A percentile compares a stretch with the other conserved stretches of the same genome.
These are phyloP conservation scores for Alloascoidea africana DNA, from an alignment of 805 yeast species.

Conservation along the genomic window DNA sequence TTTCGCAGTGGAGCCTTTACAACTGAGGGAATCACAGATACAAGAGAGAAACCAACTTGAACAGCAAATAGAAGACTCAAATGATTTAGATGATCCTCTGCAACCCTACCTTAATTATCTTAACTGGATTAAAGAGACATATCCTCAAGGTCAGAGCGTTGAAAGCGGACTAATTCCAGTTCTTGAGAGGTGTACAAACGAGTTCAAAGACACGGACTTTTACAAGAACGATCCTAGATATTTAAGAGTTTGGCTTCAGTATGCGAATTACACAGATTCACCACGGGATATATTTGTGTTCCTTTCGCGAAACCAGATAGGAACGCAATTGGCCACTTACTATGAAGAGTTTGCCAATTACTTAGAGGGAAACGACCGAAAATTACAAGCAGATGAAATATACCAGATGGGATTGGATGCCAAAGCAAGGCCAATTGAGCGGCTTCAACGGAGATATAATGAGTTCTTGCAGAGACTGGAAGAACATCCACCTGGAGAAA, in stretches of 20 bases:
- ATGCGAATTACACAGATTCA: slow-evolving; percentile 50
- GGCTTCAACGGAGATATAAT: slow-evolving; percentile 27
- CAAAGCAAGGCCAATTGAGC: slow-evolving; percentile 50
- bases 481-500: slow-evolving; percentile 10
- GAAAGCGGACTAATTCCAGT: slow-evolving; percentile 53
- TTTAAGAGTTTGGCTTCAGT: slow-evolving; percentile 67
- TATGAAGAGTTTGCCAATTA: slow-evolving; percentile 68
- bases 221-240: slow-evolving; percentile 79
- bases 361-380: slow-evolving; percentile 34
- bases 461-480: slow-evolving; percentile 27
- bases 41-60: slow-evolving; percentile 25
- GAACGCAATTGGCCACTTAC: slow-evolving; percentile 45
- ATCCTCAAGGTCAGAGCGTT: slow-evolving; percentile 45
- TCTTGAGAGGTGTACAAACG: slow-evolving; percentile 58
- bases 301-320: slow-evolving; percentile 59
- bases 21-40: slow-evolving; percentile 8
- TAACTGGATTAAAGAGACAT: slow-evolving; percentile 45
- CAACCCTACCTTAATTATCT: slow-evolving; percentile 63
- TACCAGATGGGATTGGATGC: slow-evolving; percentile 40
- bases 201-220: slow-evolving; percentile 44
- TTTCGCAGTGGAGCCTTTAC: slow-evolving; percentile 14
- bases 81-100: slow-evolving; percentile 71
- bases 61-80: slow-evolving; percentile 27
- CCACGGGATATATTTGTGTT: slow-evolving; percentile 61
- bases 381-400: slow-evolving; percentile 41